phyloP scores from a whole-genome alignment of 2,329 filamentous ascomycete species.

The Pseudogymnoascus sp. region DNA sequence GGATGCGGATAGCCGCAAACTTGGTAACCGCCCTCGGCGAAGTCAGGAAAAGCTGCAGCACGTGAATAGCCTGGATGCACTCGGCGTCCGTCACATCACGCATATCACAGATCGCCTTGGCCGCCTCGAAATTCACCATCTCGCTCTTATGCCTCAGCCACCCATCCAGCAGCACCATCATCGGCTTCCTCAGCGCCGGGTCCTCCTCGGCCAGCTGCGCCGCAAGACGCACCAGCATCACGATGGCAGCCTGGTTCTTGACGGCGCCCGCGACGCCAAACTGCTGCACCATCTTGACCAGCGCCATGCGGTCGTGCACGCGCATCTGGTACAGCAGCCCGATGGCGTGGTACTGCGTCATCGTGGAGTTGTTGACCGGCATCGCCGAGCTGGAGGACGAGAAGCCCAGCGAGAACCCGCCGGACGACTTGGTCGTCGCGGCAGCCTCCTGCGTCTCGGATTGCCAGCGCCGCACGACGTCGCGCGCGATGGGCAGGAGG shows the following conservation, averaged over 20 bases:
- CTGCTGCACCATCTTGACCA: conserved; percentile 99
- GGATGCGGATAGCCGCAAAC: conserved; percentile 91
- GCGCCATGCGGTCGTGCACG: conserved; percentile 91
- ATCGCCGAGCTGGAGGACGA: conserved; percentile 67
- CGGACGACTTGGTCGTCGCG: conserved; percentile 76
- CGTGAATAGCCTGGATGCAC: conserved; percentile 84
- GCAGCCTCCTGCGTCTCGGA: conserved; percentile 97
- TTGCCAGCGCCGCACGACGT: conserved; percentile 95
- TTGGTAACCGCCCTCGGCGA: conserved; percentile 94
- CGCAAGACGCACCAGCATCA: conserved; percentile 86
- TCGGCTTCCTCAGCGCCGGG: conserved; percentile 76
- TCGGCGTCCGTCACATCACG: conserved; percentile 87
- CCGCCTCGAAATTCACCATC: conserved; percentile 98
- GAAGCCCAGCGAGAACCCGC: conserved; percentile 86
- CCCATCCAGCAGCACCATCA: conserved; percentile 93
- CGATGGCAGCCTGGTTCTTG: conserved; percentile 86
- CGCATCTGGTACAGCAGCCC: conserved; percentile 97
- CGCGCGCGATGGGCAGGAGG: conserved; percentile 87
- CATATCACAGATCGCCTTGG: conserved; percentile 95
- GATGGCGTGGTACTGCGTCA: conserved; percentile 98
- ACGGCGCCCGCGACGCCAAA: conserved; percentile 85
- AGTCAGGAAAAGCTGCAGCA: conserved; percentile 91
- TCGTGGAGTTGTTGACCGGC: conserved; percentile 86
- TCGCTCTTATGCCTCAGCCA: conserved; percentile 98
- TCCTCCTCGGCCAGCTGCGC: conserved; percentile 94